Percentiles rank a stretch among this genome's conserved stretches.
Evolutionary conservation across 345 rosid species (phyloP).

Genomic region (Euphorbia lathyris): DNA sequence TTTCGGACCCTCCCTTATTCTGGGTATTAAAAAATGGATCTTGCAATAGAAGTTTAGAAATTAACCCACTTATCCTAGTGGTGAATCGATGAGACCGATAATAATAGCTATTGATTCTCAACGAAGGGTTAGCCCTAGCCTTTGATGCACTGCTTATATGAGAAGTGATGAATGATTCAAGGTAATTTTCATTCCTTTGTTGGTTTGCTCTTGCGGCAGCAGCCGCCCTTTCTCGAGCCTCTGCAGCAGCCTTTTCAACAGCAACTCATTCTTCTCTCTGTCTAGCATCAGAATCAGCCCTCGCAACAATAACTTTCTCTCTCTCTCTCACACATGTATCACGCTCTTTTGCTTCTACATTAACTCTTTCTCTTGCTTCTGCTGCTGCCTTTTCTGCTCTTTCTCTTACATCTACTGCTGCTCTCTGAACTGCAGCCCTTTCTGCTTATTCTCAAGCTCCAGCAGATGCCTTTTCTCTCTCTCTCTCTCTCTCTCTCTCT

Average conservation of each 20-base stretch:
- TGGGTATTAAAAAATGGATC: constrained; percentile 71
- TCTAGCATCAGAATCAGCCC: constrained; percentile 44
- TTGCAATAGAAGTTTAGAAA: constrained; percentile 37
- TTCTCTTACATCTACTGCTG: constrained; percentile 78
- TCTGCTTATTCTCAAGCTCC: constrained; percentile 88
- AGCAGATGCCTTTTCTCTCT: constrained; percentile 60
- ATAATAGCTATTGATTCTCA: constrained; percentile 35
- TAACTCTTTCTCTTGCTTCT: constrained; percentile 78
- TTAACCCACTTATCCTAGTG: neutral
- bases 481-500: constrained; percentile 52
- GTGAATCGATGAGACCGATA: constrained; percentile 14
- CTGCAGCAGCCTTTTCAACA: constrained; percentile 58
- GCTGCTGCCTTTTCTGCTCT: constrained; percentile 86
- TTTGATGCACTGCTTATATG: constrained; percentile 86
- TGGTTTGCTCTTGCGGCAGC: constrained; percentile 56
- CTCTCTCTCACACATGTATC: too few relatives aligned
- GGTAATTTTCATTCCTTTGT: constrained; percentile 65
- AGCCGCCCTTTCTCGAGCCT: constrained; percentile 43
- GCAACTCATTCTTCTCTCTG: constrained; percentile 79
- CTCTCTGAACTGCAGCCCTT: constrained; percentile 89
- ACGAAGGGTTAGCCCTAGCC: constrained; percentile 64
- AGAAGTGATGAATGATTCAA: constrained; percentile 79
- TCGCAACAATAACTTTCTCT: constrained; percentile 37
- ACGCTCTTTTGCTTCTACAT: constrained; percentile 57
- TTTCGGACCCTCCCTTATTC: constrained; percentile 67